Conservation (phyloP, 805 yeast genomes). For the Cyberlindnera amylophila region DNA sequence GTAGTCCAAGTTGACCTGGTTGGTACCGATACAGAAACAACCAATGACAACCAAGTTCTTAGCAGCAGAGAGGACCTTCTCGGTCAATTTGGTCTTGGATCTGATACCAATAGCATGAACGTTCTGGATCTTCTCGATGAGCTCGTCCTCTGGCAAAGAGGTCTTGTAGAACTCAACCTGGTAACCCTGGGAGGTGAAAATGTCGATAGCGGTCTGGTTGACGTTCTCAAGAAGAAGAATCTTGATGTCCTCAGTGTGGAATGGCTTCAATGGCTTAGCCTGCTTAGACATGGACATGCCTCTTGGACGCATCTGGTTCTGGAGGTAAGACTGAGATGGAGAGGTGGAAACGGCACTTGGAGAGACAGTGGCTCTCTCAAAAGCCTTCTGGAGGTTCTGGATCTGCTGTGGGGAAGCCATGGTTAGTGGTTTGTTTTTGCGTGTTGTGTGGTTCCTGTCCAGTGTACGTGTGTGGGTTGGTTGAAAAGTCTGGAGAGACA, state of each 20-base stretch:
- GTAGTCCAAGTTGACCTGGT: slow-evolving; percentile 88
- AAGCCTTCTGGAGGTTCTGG: slow-evolving; percentile 46
- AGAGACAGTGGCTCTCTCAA: slow-evolving; percentile 54
- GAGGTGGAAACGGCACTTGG: slow-evolving; percentile 79
- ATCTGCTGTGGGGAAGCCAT: slow-evolving; percentile 74
- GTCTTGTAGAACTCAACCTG: slow-evolving; percentile 93
- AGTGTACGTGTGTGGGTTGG: neutral
- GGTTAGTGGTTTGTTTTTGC: slow-evolving; percentile 2
- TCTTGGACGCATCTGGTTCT: slow-evolving; percentile 42
- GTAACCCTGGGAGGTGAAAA: slow-evolving; percentile 86
- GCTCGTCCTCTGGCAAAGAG: slow-evolving; percentile 86
- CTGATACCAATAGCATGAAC: slow-evolving; percentile 98
- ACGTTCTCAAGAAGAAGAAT: slow-evolving; percentile 89
- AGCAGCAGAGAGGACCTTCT: slow-evolving; percentile 76
- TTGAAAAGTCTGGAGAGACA: neutral
- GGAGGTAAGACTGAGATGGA: slow-evolving; percentile 68
- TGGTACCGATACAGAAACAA: slow-evolving; percentile 98
- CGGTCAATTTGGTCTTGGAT: slow-evolving; percentile 89
- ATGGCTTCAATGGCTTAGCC: slow-evolving; percentile 82
- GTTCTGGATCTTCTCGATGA: slow-evolving; percentile 87
- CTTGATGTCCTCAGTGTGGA: slow-evolving; percentile 92
- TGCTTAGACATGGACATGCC: slow-evolving; percentile 42
- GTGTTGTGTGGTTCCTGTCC: neutral
- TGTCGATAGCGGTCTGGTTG: slow-evolving; percentile 85
- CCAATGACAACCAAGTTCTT: slow-evolving; percentile 87